Evolutionary conservation across 2,329 filamentous ascomycete species (phyloP).

Genomic region (Zymoseptoria brevis): DNA sequence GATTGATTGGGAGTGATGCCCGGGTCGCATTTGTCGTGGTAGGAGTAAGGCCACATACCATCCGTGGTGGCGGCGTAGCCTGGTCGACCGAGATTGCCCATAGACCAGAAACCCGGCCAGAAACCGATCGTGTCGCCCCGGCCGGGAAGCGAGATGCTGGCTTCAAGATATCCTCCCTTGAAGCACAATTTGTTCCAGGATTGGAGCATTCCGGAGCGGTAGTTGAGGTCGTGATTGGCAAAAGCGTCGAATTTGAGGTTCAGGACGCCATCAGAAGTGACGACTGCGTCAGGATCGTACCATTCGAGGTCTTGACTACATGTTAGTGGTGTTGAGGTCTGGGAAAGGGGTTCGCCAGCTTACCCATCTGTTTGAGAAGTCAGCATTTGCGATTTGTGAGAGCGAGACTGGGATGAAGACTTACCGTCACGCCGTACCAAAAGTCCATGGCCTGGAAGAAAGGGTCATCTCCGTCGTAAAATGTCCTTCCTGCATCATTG

Average conservation of each 20-base stretch:
- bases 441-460: constrained; percentile 61
- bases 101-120: constrained; percentile 70
- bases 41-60: constrained; percentile 67
- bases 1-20: constrained; percentile 68
- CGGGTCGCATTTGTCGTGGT: constrained; percentile 58
- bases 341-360: neutral
- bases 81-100: constrained; percentile 64
- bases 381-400: neutral
- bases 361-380: neutral
- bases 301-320: constrained; percentile 50
- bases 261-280: constrained; percentile 24
- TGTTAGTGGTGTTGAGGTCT: constrained; percentile 23
- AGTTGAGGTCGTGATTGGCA: constrained; percentile 51
- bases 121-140: constrained; percentile 59
- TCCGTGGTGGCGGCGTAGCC: constrained; percentile 64
- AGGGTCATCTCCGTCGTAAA: constrained; percentile 63
- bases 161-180: constrained; percentile 62
- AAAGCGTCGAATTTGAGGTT: constrained; percentile 59
- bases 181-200: constrained; percentile 54
- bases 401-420: neutral
- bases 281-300: constrained; percentile 35
- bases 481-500: constrained; percentile 57
- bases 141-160: constrained; percentile 62
- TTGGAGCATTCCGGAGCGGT: constrained; percentile 46
- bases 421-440: constrained; percentile 60